phyloP scores from a whole-genome alignment of 1,284 basidiomycete genomes.

The Athelia sp. region DNA sequence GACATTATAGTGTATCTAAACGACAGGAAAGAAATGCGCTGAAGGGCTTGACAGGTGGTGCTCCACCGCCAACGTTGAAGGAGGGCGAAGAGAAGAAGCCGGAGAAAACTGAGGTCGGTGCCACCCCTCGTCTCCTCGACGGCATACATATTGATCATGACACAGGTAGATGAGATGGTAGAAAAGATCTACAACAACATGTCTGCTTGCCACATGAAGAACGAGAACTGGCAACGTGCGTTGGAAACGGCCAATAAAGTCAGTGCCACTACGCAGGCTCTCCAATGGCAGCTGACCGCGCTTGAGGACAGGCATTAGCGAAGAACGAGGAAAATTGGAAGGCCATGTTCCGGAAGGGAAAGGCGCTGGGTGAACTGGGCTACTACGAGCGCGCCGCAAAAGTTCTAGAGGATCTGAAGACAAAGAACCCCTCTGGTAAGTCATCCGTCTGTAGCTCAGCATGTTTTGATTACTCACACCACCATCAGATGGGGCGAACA shows the following conservation, averaged over 20 bases:
- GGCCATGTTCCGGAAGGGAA: constrained; percentile 75
- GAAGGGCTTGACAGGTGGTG: constrained; percentile 38
- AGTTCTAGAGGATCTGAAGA: constrained; percentile 57
- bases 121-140: background rate
- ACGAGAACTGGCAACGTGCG: constrained; percentile 69
- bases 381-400: constrained; percentile 67
- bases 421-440: constrained; percentile 54
- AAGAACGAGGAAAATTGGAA: constrained; percentile 74
- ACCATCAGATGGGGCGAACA: constrained; percentile 46
- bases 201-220: constrained; percentile 76
- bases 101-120: constrained; percentile 47
- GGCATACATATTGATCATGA: background rate
- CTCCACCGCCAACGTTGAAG: constrained; percentile 24
- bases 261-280: background rate
- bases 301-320: constrained; percentile 51
- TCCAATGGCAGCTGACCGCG: constrained; percentile 3
- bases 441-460: constrained; percentile 1
- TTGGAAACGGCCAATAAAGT: constrained; percentile 75
- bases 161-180: constrained; percentile 63
- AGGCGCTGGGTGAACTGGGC: constrained; percentile 68
- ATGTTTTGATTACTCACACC: background rate
- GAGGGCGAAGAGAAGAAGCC: constrained; percentile 34
- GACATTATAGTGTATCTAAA: background rate
- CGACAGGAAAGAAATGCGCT: constrained; percentile 40
- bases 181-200: constrained; percentile 81